phyloP scores from a whole-genome alignment of 352 stramenopile species.

The Phytophthora pseudosyringae region DNA sequence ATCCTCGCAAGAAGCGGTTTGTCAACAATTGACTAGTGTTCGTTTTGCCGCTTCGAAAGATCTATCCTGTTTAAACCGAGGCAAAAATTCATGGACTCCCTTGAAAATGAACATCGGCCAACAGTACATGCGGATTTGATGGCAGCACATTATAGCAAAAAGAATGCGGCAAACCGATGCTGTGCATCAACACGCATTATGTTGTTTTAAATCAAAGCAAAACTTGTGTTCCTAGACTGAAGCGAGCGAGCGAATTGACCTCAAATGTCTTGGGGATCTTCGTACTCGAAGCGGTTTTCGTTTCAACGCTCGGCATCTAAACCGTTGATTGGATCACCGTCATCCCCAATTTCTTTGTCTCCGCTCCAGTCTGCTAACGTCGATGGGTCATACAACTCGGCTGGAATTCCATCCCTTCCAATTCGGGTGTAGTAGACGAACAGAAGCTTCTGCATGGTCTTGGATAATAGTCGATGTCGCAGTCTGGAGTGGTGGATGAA shows the following conservation, averaged over 20 bases:
- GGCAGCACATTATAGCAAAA: background rate
- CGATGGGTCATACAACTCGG: background rate
- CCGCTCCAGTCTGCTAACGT: background rate
- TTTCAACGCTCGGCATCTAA: background rate
- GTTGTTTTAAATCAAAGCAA: background rate
- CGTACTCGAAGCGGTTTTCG: background rate
- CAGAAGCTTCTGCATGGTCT: slow-evolving; percentile 7
- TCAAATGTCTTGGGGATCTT: background rate
- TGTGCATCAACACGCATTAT: background rate
- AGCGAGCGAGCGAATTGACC: background rate
- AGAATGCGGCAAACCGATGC: background rate
- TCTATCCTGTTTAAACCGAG: no score
- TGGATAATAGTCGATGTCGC: background rate
- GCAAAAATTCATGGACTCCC: no score
- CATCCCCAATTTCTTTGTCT: background rate
- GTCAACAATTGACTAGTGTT: no score
- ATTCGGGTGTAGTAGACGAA: slow-evolving; percentile 13
- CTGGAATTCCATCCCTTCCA: background rate
- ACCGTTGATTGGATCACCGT: background rate
- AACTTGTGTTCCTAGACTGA: background rate
- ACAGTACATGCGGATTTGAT: background rate
- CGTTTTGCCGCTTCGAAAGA: no score
- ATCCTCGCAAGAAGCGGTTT: no score
- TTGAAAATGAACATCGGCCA: no score
- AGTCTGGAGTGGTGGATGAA: slow-evolving; percentile 10